These are phyloP conservation scores for Syzygium syzygioides DNA, from an alignment of 441 rosid species.

Conservation along the genomic window DNA sequence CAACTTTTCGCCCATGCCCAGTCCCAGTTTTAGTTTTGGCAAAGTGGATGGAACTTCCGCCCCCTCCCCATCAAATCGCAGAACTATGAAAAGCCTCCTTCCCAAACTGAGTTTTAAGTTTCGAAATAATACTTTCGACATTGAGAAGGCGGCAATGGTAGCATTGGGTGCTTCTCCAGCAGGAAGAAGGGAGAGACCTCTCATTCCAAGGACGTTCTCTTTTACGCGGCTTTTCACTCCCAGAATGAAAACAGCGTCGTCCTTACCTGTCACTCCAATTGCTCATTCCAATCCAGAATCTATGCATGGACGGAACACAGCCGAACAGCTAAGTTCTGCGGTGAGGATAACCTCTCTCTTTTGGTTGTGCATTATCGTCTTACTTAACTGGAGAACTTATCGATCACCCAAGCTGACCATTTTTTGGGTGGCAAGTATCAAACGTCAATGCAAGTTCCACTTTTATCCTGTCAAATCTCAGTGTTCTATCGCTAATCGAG, in stretches of 20 bases:
- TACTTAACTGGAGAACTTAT: not conserved
- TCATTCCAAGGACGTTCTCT: slow-evolving; percentile 59
- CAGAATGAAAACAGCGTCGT: slow-evolving; percentile 42
- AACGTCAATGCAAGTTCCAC: not conserved
- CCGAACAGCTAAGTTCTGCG: slow-evolving; percentile 23
- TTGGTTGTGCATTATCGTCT: not conserved
- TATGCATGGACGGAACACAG: slow-evolving; percentile 46
- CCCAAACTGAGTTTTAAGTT: slow-evolving; percentile 70
- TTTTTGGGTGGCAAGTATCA: not conserved
- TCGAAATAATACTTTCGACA: slow-evolving; percentile 42
- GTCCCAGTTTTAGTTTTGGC: slow-evolving; percentile 41
- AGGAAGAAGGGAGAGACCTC: slow-evolving; percentile 33
- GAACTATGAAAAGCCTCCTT: slow-evolving; percentile 40
- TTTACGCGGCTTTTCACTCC: slow-evolving; percentile 63
- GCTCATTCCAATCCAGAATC: slow-evolving; percentile 92
- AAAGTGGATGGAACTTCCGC: slow-evolving; percentile 32
- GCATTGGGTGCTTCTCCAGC: slow-evolving; percentile 54
- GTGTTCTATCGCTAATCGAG: not conserved
- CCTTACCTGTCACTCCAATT: slow-evolving; percentile 66
- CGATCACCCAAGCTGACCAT: not conserved
- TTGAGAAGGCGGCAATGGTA: slow-evolving; percentile 74
- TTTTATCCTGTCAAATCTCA: not conserved
- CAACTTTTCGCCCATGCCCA: slow-evolving; percentile 73
- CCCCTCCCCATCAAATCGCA: slow-evolving; percentile 36
- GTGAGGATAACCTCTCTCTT: not conserved